These are phyloP conservation scores for Dryadomyces quercus-mongolicae DNA, from an alignment of 2,329 filamentous ascomycete genomes.

Conservation along the genomic window DNA sequence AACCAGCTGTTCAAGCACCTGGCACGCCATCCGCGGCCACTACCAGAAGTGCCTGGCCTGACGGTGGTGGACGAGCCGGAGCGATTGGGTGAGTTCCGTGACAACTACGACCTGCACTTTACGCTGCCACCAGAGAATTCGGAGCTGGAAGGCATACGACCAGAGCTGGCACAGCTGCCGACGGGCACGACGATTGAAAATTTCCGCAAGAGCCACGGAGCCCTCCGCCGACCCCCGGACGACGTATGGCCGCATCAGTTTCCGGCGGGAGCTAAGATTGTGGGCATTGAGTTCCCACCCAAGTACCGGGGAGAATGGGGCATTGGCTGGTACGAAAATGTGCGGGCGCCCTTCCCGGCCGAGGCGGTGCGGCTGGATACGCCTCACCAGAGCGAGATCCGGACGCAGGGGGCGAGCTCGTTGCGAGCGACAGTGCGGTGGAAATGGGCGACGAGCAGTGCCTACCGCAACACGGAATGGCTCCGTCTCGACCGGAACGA, in stretches of 20 bases:
- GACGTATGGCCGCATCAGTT: constrained; percentile 15
- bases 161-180: constrained; percentile 29
- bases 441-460: constrained; percentile 35
- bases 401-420: constrained; percentile 30
- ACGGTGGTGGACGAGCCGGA: constrained; percentile 32
- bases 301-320: constrained; percentile 43
- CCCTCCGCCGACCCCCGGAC: constrained; percentile 18
- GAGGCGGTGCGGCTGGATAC: constrained; percentile 34
- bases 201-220: constrained; percentile 33
- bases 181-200: constrained; percentile 33
- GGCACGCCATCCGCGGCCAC: constrained; percentile 38
- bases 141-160: constrained; percentile 26
- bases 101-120: constrained; percentile 44
- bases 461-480: constrained; percentile 27
- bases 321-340: constrained; percentile 42
- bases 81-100: constrained; percentile 25
- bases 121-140: constrained; percentile 26
- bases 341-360: constrained; percentile 33
- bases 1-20: constrained; percentile 40
- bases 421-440: constrained; percentile 36
- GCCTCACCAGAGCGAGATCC: constrained; percentile 29
- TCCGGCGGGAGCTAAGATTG: constrained; percentile 31
- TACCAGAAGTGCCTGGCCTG: constrained; percentile 36
- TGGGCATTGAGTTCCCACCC: constrained; percentile 37
- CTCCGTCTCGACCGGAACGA: constrained; percentile 52